Percentiles rank a stretch among this genome's conserved stretches.
Conservation (phyloP, 1,139 yeast genomes). For the Blastobotrys illinoisensis region DNA sequence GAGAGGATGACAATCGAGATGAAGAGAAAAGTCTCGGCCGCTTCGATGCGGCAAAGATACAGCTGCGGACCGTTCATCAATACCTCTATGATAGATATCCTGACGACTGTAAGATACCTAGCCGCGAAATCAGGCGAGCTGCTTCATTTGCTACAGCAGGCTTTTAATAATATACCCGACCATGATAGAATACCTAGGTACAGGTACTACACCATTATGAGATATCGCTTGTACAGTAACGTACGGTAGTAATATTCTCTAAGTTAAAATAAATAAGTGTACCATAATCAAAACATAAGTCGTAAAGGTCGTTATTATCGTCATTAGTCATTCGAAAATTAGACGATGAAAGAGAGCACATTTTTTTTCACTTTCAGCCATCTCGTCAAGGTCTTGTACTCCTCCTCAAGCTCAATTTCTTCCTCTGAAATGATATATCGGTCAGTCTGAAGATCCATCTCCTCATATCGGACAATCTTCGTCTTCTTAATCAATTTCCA, state of each 20-base stretch:
- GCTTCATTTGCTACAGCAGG: not conserved
- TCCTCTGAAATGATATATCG: slow-evolving; percentile 48
- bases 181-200: no score
- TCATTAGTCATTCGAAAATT: not conserved
- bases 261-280: not conserved
- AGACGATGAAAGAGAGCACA: slow-evolving; percentile 32
- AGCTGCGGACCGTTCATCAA: slow-evolving; percentile 9
- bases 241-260: no score
- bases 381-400: slow-evolving; percentile 39
- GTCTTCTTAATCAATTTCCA: slow-evolving; percentile 47
- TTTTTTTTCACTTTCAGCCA: slow-evolving; percentile 32
- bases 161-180: not conserved
- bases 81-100: slow-evolving; percentile 6
- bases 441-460: slow-evolving; percentile 62
- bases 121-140: not conserved
- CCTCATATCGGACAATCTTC: slow-evolving; percentile 42
- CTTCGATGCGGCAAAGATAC: slow-evolving; percentile 3
- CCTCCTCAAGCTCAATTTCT: slow-evolving; percentile 40
- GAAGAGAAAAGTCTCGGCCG: slow-evolving; percentile 48
- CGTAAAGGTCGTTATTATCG: not conserved
- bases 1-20: slow-evolving; percentile 58
- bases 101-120: not conserved
- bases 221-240: no score
- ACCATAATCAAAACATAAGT: slow-evolving; percentile 6
- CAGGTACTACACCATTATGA: no score